Evolutionary conservation across 2,329 filamentous ascomycete species (phyloP), one percentile per base, ranked within the genome.

Genomic region (Knufia petricola): DNA sequence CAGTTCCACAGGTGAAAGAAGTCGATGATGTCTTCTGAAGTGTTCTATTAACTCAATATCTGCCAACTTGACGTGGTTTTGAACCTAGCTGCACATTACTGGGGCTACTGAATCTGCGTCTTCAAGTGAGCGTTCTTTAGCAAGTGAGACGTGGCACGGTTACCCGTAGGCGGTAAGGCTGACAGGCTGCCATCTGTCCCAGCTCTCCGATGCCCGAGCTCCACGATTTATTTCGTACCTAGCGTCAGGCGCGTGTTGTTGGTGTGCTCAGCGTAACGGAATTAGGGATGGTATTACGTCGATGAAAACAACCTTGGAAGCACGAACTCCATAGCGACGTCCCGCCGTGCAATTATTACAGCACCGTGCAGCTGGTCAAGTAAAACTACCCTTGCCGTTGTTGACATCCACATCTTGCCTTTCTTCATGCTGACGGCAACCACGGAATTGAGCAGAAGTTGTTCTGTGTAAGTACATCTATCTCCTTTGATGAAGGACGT

Each of bases 271-370:
- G 4, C 9, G 26, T 12, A 44, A 3, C 28, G 13, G n/a, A 17
- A 39, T n/a, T 39, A 37, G 21, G 32, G 23, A 34, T n/a, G n/a
- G 13, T 12, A 15, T 42, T 42, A 15, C 21, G 37, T 9, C 9
- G 39, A 23, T 3, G 9, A n/a, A 24, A 42, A 28, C 10, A 12
- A 26, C 19, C 4, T 28, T 39, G 19, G n/a, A n/a, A n/a, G n/a
- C n/a, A n/a, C n/a, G n/a, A n/a, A 30, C 44, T 39, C 44, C 44
- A 47, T 39, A 38, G 44, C 32, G 28, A 28, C 30, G 38, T 38
- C 44, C 21, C 19, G 9, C 17, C 8, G 32, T 39, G 32, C 23
- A 46, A 28, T 15, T 8, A 10, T 39, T 39, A 8, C 21, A 19
- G 39, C 21, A 42, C 9, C 6, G 17, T 26, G 44, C 31, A 39